Percentiles rank a stretch among this genome's conserved stretches.
These are phyloP conservation scores for Fonsecaea pedrosoi DNA, from an alignment of 2,329 filamentous ascomycete species.

Conservation along the genomic window DNA sequence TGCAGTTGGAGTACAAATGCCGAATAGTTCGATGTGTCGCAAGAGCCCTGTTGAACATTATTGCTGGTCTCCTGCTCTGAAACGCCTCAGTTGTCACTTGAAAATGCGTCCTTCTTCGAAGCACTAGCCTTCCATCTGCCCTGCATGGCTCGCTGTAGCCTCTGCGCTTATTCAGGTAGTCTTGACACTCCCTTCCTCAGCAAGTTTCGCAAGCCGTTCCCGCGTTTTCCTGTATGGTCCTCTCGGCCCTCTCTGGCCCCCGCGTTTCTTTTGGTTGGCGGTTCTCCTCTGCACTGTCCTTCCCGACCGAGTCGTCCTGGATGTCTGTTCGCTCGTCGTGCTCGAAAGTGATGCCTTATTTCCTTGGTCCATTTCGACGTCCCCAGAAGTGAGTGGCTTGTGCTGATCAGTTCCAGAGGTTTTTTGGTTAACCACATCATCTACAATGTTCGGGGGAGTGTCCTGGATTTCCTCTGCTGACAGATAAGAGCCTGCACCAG, in stretches of 20 bases:
- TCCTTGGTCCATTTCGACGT: not conserved
- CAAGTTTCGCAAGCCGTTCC: slow-evolving; percentile 11
- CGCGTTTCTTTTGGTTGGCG: not conserved
- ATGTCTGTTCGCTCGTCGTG: not conserved
- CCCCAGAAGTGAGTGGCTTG: not conserved
- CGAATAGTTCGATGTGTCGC: not conserved
- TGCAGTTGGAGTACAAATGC: not conserved
- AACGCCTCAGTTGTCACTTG: not conserved
- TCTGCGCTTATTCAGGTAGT: not conserved
- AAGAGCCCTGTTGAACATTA: not conserved
- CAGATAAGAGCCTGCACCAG: not conserved
- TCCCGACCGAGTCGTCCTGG: not conserved
- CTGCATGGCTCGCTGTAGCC: not conserved
- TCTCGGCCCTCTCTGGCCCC: slow-evolving; percentile 16
- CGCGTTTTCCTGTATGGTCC: slow-evolving; percentile 22
- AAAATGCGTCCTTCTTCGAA: not conserved
- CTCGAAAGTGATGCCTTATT: not conserved
- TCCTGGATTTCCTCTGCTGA: not conserved
- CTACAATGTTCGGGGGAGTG: not conserved
- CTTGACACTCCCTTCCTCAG: not conserved
- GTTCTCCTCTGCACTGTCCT: not conserved
- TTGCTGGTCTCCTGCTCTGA: not conserved
- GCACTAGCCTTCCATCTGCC: not conserved
- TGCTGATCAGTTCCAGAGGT: not conserved
- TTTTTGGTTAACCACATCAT: not conserved